Base-by-base conservation (phyloP, 345 rosid species). In the Psidium friedrichsthalianum region DNA sequence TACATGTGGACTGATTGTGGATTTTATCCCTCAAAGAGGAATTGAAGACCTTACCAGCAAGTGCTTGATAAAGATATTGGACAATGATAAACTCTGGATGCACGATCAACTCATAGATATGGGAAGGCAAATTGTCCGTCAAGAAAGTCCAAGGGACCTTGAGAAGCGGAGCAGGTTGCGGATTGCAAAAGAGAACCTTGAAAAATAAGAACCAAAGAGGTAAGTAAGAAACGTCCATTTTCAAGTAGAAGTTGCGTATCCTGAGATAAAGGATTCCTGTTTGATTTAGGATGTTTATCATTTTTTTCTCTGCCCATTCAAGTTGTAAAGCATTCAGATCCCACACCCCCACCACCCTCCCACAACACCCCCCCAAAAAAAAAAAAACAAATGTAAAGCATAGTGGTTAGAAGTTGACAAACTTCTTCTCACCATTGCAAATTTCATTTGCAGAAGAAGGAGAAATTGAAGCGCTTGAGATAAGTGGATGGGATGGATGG, bases 241-340 rank as follows among this genome's bases (percentile, higher is more conserved):
- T 61, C 21, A 29, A 6, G 7, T 14, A 14, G 36, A 29, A 0
- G 21, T 13, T 14, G 20, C 27, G 1, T 61, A 1, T 61, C 1
- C 20, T 6, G 3, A 0, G 42, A 61, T 6, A 3, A n/a, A 14
- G 10, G 20, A 5, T 61, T 29, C 42, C 4, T 14, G 0, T 8
- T 29, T 61, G 10, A 7, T 61, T 6, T 61, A 29, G 2, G 21
- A 29, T 61, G 11, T 15, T 27, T 29, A 3, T 12, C 69, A 12
- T 58, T 58, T 58, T 57, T 25, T 2, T 1, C 36, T 2, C 0
- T 11, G 1, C 1, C 18, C 32, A n/a, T 24, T n/a, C 14, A 25
- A 57, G 8, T 12, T 58, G 3, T n/a, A 12, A n/a, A n/a, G 0
- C 1, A 12, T n/a, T 40, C 40, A 40, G 40, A 40, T 40, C 40